A percentile compares a stretch with the other conserved stretches of the same genome.
phyloP scores from a whole-genome alignment of 31 red algal species.

The Asparagopsis taxiformis region DNA sequence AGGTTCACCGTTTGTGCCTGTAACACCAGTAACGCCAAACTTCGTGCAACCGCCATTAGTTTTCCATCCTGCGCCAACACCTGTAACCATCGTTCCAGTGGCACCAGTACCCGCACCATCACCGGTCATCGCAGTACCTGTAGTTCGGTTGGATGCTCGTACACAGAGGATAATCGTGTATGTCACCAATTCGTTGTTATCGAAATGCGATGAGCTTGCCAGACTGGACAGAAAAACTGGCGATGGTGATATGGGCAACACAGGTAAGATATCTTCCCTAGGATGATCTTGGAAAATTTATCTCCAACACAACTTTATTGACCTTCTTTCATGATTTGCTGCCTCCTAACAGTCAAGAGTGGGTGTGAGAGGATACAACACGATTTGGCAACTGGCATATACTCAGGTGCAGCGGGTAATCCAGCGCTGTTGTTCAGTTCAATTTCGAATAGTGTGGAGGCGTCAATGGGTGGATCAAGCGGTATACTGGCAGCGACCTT shows the following conservation, averaged over 20 bases:
- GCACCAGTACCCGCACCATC: too few species aligned
- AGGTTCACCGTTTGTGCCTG: too few species aligned
- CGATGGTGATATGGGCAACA: constrained; percentile 73
- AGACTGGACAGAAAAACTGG: constrained; percentile 44
- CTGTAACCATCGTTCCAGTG: too few species aligned
- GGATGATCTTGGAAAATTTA: not conserved
- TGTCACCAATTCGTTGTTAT: constrained; percentile 19
- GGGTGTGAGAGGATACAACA: constrained; percentile 22
- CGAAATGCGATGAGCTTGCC: constrained; percentile 32
- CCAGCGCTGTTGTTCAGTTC: constrained; percentile 21
- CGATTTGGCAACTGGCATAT: constrained; percentile 21
- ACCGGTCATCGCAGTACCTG: too few species aligned
- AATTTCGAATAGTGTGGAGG: constrained; percentile 10
- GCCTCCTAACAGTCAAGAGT: constrained; percentile 3
- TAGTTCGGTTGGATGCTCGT: not conserved
- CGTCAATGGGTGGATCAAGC: constrained; percentile 32
- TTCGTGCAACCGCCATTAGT: too few species aligned
- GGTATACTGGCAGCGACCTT: constrained; percentile 34
- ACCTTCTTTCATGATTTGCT: not conserved
- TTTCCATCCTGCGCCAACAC: too few species aligned
- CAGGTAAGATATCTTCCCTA: constrained; percentile 31
- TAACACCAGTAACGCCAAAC: too few species aligned
- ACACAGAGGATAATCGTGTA: constrained; percentile 18
- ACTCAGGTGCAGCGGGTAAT: constrained; percentile 36
- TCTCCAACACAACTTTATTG: not conserved